Percentiles rank a stretch among this genome's conserved stretches.
Conservation (phyloP, 306 rosid genomes). For the Crotalaria pallida region DNA sequence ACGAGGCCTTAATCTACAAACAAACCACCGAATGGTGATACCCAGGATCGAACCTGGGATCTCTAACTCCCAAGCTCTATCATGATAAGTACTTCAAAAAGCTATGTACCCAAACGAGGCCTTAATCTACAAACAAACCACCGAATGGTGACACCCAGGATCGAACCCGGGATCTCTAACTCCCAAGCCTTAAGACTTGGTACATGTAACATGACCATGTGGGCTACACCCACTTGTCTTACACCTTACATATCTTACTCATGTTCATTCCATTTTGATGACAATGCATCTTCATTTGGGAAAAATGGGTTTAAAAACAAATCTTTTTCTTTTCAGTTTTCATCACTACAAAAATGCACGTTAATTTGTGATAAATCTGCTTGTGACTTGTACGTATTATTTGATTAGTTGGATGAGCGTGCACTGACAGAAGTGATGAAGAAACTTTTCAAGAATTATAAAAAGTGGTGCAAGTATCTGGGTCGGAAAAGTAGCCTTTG, state of each 20-base stretch:
- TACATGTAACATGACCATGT: too few relatives aligned
- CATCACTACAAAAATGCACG: background rate
- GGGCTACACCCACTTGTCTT: too few relatives aligned
- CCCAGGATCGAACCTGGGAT: too few relatives aligned
- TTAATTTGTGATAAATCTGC: background rate
- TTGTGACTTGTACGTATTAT: conserved; percentile 28
- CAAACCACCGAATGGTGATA: too few relatives aligned
- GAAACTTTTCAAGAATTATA: conserved; percentile 91
- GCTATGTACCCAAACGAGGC: too few relatives aligned
- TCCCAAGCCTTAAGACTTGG: too few relatives aligned
- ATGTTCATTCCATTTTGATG: background rate
- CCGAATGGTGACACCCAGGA: too few relatives aligned
- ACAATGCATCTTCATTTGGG: conserved; percentile 5
- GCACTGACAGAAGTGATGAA: conserved; percentile 95
- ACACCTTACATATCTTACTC: background rate
- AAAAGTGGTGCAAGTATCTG: conserved; percentile 93
- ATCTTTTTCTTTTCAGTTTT: background rate
- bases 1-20: too few relatives aligned
- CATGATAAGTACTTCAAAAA: too few relatives aligned
- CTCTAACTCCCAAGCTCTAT: too few relatives aligned
- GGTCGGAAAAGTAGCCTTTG: conserved; percentile 94
- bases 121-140: too few relatives aligned
- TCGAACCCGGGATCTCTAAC: too few relatives aligned
- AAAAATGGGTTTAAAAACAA: background rate
- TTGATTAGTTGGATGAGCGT: conserved; percentile 82